phyloP scores from a whole-genome alignment of 2,329 filamentous ascomycete genomes.

The Nectriaceae sp. region DNA sequence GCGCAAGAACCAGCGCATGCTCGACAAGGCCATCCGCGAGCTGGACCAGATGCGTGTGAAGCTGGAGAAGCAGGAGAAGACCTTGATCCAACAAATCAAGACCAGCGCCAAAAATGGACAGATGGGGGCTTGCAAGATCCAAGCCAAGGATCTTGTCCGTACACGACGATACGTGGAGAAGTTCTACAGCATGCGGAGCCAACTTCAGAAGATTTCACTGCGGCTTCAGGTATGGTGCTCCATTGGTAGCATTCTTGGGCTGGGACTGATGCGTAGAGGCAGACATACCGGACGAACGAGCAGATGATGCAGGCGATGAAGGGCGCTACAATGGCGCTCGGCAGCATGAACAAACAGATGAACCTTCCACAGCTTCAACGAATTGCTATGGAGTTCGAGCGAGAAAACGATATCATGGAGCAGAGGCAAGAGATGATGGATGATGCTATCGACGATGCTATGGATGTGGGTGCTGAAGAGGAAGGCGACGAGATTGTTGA shows the following conservation, averaged over 20 bases:
- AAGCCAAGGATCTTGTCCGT: constrained; percentile 93
- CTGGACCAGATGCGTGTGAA: constrained; percentile 94
- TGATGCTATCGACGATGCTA: constrained; percentile 95
- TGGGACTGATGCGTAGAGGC: constrained; percentile 11
- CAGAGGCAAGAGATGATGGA: constrained; percentile 99
- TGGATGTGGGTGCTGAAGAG: constrained; percentile 85
- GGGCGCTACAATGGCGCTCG: constrained; percentile 87
- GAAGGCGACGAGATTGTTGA: constrained; percentile 97
- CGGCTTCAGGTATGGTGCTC: constrained; percentile 74
- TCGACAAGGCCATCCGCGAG: constrained; percentile 97
- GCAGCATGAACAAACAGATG: constrained; percentile 98
- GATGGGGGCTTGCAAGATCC: constrained; percentile 98
- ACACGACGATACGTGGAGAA: constrained; percentile 95
- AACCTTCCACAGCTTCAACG: constrained; percentile 93
- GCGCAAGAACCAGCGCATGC: constrained; percentile 91
- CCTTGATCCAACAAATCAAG: constrained; percentile 92
- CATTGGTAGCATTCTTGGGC: neutral
- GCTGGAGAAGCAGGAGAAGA: constrained; percentile 98
- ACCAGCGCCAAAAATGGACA: constrained; percentile 97
- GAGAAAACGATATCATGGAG: constrained; percentile 99
- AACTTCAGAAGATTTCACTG: constrained; percentile 92
- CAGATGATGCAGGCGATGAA: constrained; percentile 99
- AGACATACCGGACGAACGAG: constrained; percentile 98
- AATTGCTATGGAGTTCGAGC: constrained; percentile 98
- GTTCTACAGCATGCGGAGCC: constrained; percentile 97